A percentile compares a stretch with the other conserved stretches of the same genome.
These are phyloP conservation scores for Onygena corvina DNA, from an alignment of 2,329 filamentous ascomycete genomes.

Conservation along the genomic window DNA sequence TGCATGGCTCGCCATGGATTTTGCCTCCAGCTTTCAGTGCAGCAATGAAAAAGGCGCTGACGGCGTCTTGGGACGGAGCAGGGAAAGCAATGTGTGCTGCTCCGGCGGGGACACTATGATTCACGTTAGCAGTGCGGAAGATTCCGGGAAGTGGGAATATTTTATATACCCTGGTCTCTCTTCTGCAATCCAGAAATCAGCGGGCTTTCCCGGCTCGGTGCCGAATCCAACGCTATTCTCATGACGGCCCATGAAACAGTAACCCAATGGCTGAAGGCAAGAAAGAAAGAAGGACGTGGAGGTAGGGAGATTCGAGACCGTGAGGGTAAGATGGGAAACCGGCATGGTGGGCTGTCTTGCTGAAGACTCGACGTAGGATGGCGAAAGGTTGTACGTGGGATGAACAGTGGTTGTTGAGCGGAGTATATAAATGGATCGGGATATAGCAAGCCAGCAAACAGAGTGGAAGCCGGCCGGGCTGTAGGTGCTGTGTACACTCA, in stretches of 20 bases:
- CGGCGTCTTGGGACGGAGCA: slow-evolving; percentile 52
- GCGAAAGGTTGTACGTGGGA: no score
- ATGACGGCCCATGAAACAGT: slow-evolving; percentile 55
- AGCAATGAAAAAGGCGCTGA: slow-evolving; percentile 59
- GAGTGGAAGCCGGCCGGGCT: neutral
- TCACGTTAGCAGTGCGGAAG: slow-evolving; percentile 1
- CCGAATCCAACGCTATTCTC: slow-evolving; percentile 52
- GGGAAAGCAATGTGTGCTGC: slow-evolving; percentile 55
- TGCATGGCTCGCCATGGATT: slow-evolving; percentile 45
- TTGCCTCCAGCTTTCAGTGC: slow-evolving; percentile 54
- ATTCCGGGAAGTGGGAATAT: neutral
- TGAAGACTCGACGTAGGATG: no score
- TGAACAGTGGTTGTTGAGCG: no score
- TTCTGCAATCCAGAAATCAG: slow-evolving; percentile 54
- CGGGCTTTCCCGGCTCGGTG: slow-evolving; percentile 39
- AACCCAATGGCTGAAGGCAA: slow-evolving; percentile 63
- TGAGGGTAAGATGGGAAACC: slow-evolving; percentile 50
- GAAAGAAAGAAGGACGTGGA: slow-evolving; percentile 76
- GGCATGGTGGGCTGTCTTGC: slow-evolving; percentile 38
- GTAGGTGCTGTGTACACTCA: neutral
- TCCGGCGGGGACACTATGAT: slow-evolving; percentile 38
- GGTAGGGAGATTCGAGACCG: slow-evolving; percentile 64
- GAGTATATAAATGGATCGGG: slow-evolving; percentile 1
- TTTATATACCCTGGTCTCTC: slow-evolving; percentile 43
- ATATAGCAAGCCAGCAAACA: slow-evolving; percentile 7